These are phyloP conservation scores for Camellia granthamiana DNA, from an alignment of 148 eudicot species.

Conservation along the genomic window DNA sequence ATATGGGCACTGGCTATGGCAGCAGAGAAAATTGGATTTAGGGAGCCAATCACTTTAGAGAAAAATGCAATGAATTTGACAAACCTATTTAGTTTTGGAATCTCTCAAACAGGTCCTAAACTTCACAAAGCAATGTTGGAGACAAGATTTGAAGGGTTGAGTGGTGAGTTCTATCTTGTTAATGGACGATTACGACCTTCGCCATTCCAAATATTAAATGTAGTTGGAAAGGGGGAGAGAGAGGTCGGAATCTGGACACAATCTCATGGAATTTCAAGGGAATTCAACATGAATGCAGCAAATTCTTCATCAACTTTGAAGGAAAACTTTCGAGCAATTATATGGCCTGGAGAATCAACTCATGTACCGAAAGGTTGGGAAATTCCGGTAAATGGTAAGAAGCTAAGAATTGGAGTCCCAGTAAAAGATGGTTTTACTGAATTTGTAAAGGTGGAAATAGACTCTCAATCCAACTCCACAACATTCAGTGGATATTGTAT, in stretches of 20 bases:
- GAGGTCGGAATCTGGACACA: conserved; percentile 17
- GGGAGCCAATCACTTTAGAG: neutral
- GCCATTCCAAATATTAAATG: conserved; percentile 10
- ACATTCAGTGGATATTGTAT: conserved; percentile 1
- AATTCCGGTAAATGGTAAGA: too few species aligned
- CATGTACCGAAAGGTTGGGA: too few species aligned
- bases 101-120: conserved; percentile 5
- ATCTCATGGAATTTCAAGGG: conserved; percentile 9
- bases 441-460: too few species aligned
- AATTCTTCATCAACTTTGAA: neutral
- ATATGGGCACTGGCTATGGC: conserved; percentile 13
- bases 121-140: conserved; percentile 8
- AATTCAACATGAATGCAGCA: too few species aligned
- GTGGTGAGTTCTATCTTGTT: conserved; percentile 5
- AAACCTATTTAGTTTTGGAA: neutral
- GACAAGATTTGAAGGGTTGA: conserved; percentile 11
- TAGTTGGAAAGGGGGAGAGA: conserved; percentile 17
- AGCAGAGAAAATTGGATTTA: conserved; percentile 10
- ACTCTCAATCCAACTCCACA: too few species aligned
- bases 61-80: neutral
- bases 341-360: neutral
- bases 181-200: neutral
- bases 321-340: neutral
- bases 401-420: too few species aligned
- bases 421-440: too few species aligned